These are phyloP conservation scores for Naganishia antarctica DNA, from an alignment of 768 basidiomycete genomes.

Conservation along the genomic window DNA sequence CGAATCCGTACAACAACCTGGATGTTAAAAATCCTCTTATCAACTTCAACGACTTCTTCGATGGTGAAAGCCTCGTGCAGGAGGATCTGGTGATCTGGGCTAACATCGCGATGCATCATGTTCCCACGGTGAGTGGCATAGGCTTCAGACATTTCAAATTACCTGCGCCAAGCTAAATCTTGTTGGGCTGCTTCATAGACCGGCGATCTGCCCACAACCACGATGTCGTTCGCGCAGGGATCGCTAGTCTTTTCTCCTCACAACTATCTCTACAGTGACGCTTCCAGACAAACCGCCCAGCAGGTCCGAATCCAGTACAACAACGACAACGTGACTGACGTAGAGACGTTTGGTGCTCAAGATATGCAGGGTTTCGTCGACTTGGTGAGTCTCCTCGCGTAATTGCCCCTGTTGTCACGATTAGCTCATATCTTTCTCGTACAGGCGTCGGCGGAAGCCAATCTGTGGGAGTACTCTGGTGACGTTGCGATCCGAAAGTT, in stretches of 20 bases:
- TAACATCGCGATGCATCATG: conserved; percentile 46
- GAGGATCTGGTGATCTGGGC: conserved; percentile 45
- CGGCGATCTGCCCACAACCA: conserved; percentile 45
- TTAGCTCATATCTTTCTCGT: background rate
- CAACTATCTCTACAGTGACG: conserved; percentile 42
- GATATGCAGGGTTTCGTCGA: conserved; percentile 26
- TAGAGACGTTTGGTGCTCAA: conserved; percentile 32
- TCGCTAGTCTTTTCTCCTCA: conserved; percentile 42
- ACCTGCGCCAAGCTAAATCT: background rate
- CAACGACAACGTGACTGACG: conserved; percentile 27
- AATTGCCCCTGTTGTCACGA: no score
- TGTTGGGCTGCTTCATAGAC: conserved; percentile 26
- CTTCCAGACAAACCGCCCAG: conserved; percentile 40
- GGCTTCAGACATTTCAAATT: no score
- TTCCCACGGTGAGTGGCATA: conserved; percentile 8
- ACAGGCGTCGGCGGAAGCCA: conserved; percentile 26
- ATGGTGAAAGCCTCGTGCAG: conserved; percentile 45
- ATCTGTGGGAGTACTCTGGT: conserved; percentile 32
- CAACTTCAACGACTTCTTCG: conserved; percentile 44
- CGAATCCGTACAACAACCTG: conserved; percentile 37
- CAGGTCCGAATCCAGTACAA: conserved; percentile 42
- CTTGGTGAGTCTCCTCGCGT: conserved; percentile 25
- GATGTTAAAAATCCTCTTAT: conserved; percentile 40
- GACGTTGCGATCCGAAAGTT: conserved; percentile 36
- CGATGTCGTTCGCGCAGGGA: conserved; percentile 34